Conservation (phyloP, 2,329 filamentous ascomycete genomes). For the Paraphaeosphaeria minitans region DNA sequence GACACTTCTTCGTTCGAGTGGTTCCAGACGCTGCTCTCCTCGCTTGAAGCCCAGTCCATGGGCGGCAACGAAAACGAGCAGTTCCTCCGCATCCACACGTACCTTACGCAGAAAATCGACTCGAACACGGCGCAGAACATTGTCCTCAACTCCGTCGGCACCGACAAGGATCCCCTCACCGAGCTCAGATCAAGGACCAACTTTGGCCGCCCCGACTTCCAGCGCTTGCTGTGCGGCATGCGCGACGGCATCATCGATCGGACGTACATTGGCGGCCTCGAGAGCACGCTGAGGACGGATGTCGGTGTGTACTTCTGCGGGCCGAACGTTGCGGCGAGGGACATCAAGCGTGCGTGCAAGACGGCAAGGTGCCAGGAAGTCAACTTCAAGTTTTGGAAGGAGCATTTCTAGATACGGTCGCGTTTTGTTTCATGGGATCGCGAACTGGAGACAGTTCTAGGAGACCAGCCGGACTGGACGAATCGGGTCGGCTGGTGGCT, state of each 20-base stretch:
- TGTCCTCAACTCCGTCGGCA: constrained; percentile 91
- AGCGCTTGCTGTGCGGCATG: constrained; percentile 79
- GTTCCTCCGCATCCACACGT: constrained; percentile 97
- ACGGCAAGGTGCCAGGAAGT: constrained; percentile 76
- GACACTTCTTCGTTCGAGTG: constrained; percentile 96
- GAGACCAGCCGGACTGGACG: no score
- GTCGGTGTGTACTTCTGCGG: constrained; percentile 99
- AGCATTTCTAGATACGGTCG: constrained; percentile 65
- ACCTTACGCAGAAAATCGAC: constrained; percentile 92
- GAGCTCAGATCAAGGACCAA: constrained; percentile 90
- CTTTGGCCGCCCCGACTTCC: constrained; percentile 92
- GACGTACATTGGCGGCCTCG: constrained; percentile 81
- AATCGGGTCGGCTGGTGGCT: not conserved
- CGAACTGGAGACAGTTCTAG: no score
- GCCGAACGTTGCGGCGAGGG: constrained; percentile 76
- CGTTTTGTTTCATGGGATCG: not conserved
- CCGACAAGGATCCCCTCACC: constrained; percentile 85
- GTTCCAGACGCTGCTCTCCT: constrained; percentile 94
- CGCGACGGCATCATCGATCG: constrained; percentile 84
- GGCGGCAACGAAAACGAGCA: constrained; percentile 69
- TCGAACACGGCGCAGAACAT: constrained; percentile 95
- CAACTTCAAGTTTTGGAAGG: constrained; percentile 98
- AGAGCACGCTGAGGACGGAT: constrained; percentile 76
- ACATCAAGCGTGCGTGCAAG: constrained; percentile 83
- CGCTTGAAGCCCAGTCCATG: constrained; percentile 83